These are phyloP conservation scores for Balansia obtecta DNA, from an alignment of 2,329 filamentous ascomycete genomes.

Conservation along the genomic window DNA sequence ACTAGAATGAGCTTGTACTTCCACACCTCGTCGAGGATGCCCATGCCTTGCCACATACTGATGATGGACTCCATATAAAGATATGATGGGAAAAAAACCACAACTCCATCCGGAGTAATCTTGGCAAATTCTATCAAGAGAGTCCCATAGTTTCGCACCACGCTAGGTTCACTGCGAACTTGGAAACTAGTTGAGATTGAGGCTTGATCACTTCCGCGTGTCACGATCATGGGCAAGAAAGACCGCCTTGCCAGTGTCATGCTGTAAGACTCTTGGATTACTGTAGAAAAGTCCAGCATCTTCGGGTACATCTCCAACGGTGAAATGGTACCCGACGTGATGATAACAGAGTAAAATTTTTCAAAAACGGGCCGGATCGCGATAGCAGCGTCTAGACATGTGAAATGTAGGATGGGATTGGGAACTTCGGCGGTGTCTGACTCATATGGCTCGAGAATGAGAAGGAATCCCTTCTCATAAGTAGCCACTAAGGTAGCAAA, in stretches of 20 bases:
- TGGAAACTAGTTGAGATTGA: slow-evolving; percentile 89
- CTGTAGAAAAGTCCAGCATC: slow-evolving; percentile 87
- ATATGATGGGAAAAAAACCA: slow-evolving; percentile 99
- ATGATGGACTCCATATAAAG: slow-evolving; percentile 99
- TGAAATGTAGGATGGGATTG: slow-evolving; percentile 94
- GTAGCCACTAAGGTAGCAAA: slow-evolving; percentile 94
- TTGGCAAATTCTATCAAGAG: slow-evolving; percentile 90
- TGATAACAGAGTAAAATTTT: slow-evolving; percentile 93
- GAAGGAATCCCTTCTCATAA: slow-evolving; percentile 89
- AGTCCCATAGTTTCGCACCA: slow-evolving; percentile 94
- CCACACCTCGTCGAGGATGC: slow-evolving; percentile 94
- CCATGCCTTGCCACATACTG: slow-evolving; percentile 98
- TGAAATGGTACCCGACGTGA: slow-evolving; percentile 94
- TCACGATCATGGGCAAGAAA: slow-evolving; percentile 98
- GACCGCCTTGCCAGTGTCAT: slow-evolving; percentile 92
- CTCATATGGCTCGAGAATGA: slow-evolving; percentile 96
- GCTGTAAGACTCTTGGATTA: slow-evolving; percentile 91
- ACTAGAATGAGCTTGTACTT: slow-evolving; percentile 98
- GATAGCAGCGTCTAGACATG: slow-evolving; percentile 91
- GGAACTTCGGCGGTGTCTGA: slow-evolving; percentile 91
- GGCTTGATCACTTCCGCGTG: slow-evolving; percentile 85
- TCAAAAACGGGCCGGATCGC: slow-evolving; percentile 97
- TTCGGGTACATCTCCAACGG: slow-evolving; percentile 98
- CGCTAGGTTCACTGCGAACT: slow-evolving; percentile 86
- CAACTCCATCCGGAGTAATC: slow-evolving; percentile 89